These are phyloP conservation scores for Colletotrichum sidae DNA, from an alignment of 2,329 filamentous ascomycete species.

Conservation along the genomic window DNA sequence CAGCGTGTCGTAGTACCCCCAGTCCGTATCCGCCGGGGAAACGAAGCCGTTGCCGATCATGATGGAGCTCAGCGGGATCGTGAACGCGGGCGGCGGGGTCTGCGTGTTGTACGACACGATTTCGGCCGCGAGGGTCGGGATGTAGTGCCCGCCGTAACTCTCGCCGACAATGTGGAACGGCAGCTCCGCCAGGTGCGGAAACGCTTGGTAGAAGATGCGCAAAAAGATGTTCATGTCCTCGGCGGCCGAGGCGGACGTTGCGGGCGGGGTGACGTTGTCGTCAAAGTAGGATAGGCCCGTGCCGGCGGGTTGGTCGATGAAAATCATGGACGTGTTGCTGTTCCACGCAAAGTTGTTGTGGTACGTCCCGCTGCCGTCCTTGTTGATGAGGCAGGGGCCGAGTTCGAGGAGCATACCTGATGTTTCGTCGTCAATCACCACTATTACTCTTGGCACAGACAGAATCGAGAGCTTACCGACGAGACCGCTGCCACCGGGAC, in stretches of 20 bases:
- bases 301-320: constrained; percentile 65
- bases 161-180: constrained; percentile 61
- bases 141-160: constrained; percentile 62
- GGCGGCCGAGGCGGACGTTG: constrained; percentile 55
- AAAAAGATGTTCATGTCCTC: constrained; percentile 62
- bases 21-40: constrained; percentile 36
- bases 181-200: constrained; percentile 51
- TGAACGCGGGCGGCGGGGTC: constrained; percentile 50
- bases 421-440: neutral
- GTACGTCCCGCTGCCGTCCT: constrained; percentile 27
- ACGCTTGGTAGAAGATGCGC: constrained; percentile 58
- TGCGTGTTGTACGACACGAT: constrained; percentile 57
- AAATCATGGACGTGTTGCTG: constrained; percentile 50
- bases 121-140: constrained; percentile 55
- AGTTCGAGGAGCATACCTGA: constrained; percentile 35
- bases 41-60: constrained; percentile 60
- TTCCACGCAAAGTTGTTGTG: constrained; percentile 39
- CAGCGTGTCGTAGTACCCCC: constrained; percentile 39
- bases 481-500: constrained; percentile 67
- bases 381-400: constrained; percentile 37
- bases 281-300: constrained; percentile 64
- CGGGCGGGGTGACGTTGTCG: constrained; percentile 42
- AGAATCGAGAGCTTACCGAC: constrained; percentile 46
- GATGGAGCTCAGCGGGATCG: constrained; percentile 56
- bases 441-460: neutral